Base-by-base conservation (phyloP, 148 eudicot species). In the Chenopodium formosanum region DNA sequence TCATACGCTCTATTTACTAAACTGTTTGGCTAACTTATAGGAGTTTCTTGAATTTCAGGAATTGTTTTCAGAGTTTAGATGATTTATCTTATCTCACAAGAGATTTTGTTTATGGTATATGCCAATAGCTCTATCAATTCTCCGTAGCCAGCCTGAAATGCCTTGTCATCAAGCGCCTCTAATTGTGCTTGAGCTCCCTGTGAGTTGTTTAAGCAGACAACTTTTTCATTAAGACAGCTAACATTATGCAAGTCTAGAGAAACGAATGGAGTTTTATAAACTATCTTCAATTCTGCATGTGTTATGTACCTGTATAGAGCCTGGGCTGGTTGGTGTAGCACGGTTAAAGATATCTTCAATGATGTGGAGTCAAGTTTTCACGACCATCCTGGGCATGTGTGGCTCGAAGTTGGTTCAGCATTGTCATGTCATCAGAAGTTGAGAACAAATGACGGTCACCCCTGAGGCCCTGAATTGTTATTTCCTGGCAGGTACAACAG, bases 311-410 rank as follows among this genome's bases (percentile, higher is more conserved):
- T 87, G 86, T 70, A 37, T 27, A 52, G 79, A 40, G 72, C 78
- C 87, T 32, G 88, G 85, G 52, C 66, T 70, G 75, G 67, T 17
- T 23, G 92, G 88, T 25, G 82, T 63, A 5, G 86, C 87, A 52
- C 90, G 91, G 80, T 82, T 79, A 66, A 94, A 50, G 82, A 92
- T 88, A 48, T 94, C 92, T 86, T 94, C 94, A 13, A 92, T 74
- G 72, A 94, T 85, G 75, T 80, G 83, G 50, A 94, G 88, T 40
- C 92, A 82, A 14, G 90, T 88, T 78, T 78, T 86, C 50, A 90
- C 90, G 90, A 56, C 90, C 89, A 68, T 92, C 97, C 2, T 91
- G 95, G 52, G 90, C 83, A 78, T 92, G 97, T 37, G 90, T 88
- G 3, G 84, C 85, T 47, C 79, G 81, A 25, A 94, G 87, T 71